These are phyloP conservation scores for Aspergillus pseudonomiae DNA, from an alignment of 2,329 filamentous ascomycete genomes.

Conservation along the genomic window DNA sequence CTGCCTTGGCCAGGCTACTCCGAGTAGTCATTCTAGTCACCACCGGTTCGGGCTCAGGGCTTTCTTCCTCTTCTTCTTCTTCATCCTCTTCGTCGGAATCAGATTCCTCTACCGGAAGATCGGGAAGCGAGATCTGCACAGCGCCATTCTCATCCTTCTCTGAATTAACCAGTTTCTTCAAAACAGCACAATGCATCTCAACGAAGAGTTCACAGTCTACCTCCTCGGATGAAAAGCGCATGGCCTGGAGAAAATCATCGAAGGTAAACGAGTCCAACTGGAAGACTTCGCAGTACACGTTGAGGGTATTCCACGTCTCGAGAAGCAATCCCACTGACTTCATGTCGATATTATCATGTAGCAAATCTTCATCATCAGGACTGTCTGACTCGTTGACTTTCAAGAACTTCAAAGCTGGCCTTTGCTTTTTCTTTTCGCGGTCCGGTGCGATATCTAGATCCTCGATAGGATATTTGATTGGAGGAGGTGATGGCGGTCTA, in stretches of 20 bases:
- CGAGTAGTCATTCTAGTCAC: constrained; percentile 71
- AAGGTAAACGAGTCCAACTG: constrained; percentile 96
- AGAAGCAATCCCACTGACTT: constrained; percentile 82
- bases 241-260: constrained; percentile 89
- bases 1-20: constrained; percentile 81
- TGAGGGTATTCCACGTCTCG: constrained; percentile 94
- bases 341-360: constrained; percentile 66
- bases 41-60: constrained; percentile 71
- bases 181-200: constrained; percentile 86
- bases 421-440: constrained; percentile 61
- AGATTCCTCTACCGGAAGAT: constrained; percentile 71
- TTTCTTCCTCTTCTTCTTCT: constrained; percentile 56
- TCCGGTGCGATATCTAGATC: constrained; percentile 80
- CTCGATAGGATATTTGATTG: constrained; percentile 93
- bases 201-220: constrained; percentile 81
- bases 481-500: constrained; percentile 68
- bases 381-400: constrained; percentile 65
- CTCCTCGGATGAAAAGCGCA: constrained; percentile 75
- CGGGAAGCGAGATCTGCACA: constrained; percentile 76
- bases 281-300: constrained; percentile 96
- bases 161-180: constrained; percentile 81
- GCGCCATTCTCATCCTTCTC: constrained; percentile 73
- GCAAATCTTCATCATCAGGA: constrained; percentile 50
- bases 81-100: constrained; percentile 64
- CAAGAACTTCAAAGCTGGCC: constrained; percentile 78